Evolutionary conservation across 2,329 filamentous ascomycete genomes (phyloP), one percentile per base, ranked within the genome.

Genomic region (Sordariomycetes sp.): DNA sequence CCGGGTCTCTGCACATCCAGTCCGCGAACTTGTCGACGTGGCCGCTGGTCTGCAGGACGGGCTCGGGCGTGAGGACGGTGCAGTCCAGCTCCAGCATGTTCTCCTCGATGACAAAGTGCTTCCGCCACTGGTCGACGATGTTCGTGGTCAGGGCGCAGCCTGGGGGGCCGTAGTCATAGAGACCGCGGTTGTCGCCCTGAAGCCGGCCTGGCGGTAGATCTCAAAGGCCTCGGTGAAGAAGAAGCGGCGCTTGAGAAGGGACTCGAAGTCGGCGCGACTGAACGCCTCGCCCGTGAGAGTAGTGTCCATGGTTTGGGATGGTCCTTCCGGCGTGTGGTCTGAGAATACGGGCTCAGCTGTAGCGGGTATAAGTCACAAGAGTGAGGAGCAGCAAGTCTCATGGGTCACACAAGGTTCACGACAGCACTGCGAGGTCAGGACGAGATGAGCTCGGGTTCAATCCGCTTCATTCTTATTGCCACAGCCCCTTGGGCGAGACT

Each of bases 1-100:
- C 95, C 62, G 92, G 90, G 73, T 99, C 94, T 74, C 96, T 96
- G 85, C 90, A 96, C 92, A 97, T 97, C 90, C 89, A 97, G 73
- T 97, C 93, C 73, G 90, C 89, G 69, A 97, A 97, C 74, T 96
- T 96, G 73, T 97, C 93, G 64, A 97, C 94, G 76, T 99, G 94
- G 62, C 94, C 94, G 71, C 85, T 89, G 58, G 93, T 96, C 81
- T 97, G 96, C 69, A 99, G 83, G 43, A 99, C 90, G 53, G 94
- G 88, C 67, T 94, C 85, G 37, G 94, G 94, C 46, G 94, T 97
- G 69, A 99, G 75, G 75, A 93, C 94, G 43, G 89, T 94, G 76
- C 90, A 96, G 76, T 96, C 92, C 63, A 96, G 85, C 76, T 96
- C 90, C 64, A 96, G 84, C 90, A 96, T 96, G 70, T 95, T 88